Base-by-base conservation (phyloP, 805 yeast species). In the Pichia eremophila region DNA sequence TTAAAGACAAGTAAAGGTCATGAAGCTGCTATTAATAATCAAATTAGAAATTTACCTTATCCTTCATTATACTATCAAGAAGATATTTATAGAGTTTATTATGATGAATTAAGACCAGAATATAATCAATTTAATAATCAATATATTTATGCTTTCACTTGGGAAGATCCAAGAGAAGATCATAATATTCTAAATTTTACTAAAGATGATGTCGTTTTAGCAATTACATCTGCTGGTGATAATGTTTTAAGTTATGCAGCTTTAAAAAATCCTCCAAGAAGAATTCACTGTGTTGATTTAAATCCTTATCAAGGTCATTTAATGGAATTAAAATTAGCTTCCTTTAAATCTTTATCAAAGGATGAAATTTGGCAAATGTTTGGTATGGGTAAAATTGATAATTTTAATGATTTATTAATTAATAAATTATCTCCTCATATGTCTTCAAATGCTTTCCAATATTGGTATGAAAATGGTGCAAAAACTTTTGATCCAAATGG, bases 111-210 rank as follows among this genome's bases (percentile, higher is more conserved):
- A 54, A 77, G 77, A 57, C 79, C 83, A 8, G 74, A 75, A 54
- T 82, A 82, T 60, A 75, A 74, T 44, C 89, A 84, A 63, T 85
- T 85, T 69, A 78, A 76, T 50, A 74, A 83, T 59, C 89, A 85
- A 66, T 85, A 84, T 63, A 86, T 85, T 51, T 86, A 85, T 60
- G 90, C 95, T 5, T 85, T 85, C 65, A 85, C 95, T 8, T 85
- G 95, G 95, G 95, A 85, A 65, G 95, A 86, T 60, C 95, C 95
- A 31, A 73, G 83, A 48, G 93, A 84, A 66, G 95, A 85, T 67
- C 76, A 78, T 51, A 72, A 72, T 44, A 81, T 85, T 47, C 70
- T 85, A 55, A 74, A 79, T 40, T 69, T 85, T 57, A 68, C 71
- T 32, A 65, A 78, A 14, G 72, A 74, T 31, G 95, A 86, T 59